A percentile compares a stretch with the other conserved stretches of the same genome.
Evolutionary conservation across 1,284 basidiomycete genomes (phyloP).

Genomic region (Phellopilus nigrolimitatus): DNA sequence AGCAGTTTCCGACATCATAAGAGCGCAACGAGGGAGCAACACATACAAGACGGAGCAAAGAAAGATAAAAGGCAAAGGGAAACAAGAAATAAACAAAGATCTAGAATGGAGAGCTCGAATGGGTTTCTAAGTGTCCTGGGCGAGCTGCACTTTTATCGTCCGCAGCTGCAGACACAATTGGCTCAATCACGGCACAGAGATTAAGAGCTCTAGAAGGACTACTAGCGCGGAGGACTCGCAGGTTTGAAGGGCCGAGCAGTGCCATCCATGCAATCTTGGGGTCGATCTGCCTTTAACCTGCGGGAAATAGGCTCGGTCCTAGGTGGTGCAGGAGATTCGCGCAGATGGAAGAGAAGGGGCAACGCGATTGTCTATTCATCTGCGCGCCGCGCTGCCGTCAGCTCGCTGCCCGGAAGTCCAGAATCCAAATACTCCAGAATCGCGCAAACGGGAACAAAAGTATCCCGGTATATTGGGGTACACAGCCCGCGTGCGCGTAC

Average conservation of each 20-base stretch:
- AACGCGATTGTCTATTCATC: no score
- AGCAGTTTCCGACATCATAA: constrained; percentile 9
- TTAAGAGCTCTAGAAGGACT: background rate
- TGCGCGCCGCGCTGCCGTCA: no score
- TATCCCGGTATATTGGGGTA: constrained; percentile 1
- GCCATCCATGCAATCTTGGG: constrained; percentile 8
- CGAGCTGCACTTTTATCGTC: no score
- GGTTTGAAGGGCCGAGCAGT: constrained; percentile 12
- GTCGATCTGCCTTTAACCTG: constrained; percentile 7
- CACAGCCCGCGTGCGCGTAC: background rate
- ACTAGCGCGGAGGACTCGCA: background rate
- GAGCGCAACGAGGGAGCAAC: background rate
- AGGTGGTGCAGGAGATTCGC: background rate
- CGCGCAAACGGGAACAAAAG: constrained; percentile 14
- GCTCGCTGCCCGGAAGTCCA: no score
- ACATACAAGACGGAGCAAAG: background rate
- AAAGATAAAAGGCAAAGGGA: background rate
- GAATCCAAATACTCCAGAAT: background rate
- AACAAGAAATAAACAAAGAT: background rate
- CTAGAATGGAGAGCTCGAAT: background rate
- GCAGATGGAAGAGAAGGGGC: constrained; percentile 7
- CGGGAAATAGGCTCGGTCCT: constrained; percentile 7
- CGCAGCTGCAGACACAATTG: no score
- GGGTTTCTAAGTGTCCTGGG: background rate
- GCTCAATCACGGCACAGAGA: no score